Percentiles rank a stretch among this genome's conserved stretches.
phyloP scores from a whole-genome alignment of 768 basidiomycete genomes.

The Lanmaoa rubissima region DNA sequence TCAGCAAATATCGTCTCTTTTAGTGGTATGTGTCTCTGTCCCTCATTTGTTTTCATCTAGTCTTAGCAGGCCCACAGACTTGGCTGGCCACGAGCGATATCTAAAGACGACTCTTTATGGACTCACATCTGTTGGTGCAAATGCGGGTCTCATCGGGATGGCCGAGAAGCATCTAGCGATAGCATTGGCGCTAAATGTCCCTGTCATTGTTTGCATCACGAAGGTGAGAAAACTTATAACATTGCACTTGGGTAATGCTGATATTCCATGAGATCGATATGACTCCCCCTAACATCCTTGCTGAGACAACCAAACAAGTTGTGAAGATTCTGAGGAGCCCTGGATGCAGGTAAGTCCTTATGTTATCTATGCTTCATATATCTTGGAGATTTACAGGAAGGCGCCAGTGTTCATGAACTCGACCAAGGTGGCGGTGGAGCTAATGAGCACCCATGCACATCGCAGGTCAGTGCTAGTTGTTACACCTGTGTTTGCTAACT shows the following conservation, averaged over 20 bases:
- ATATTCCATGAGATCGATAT: slow-evolving; percentile 71
- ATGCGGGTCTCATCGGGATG: slow-evolving; percentile 90
- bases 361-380: neutral
- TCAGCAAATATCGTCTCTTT: slow-evolving; percentile 94
- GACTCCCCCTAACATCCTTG: slow-evolving; percentile 90
- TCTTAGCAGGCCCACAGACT: slow-evolving; percentile 48
- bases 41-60: neutral
- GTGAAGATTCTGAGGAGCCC: slow-evolving; percentile 90
- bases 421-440: slow-evolving; percentile 74
- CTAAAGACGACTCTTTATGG: slow-evolving; percentile 94
- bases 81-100: slow-evolving; percentile 95
- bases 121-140: slow-evolving; percentile 92
- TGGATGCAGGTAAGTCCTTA: slow-evolving; percentile 70
- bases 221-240: slow-evolving; percentile 52
- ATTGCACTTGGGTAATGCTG: slow-evolving; percentile 2
- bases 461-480: slow-evolving; percentile 51
- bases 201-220: slow-evolving; percentile 91
- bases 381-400: slow-evolving; percentile 49
- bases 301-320: slow-evolving; percentile 91
- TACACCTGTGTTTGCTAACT: neutral
- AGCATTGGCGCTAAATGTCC: slow-evolving; percentile 88
- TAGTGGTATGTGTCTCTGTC: slow-evolving; percentile 52
- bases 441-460: slow-evolving; percentile 69
- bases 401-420: slow-evolving; percentile 83
- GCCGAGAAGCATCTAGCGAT: slow-evolving; percentile 97